Evolutionary conservation across 2,329 filamentous ascomycete genomes (phyloP).

Genomic region (Pseudophaeomoniella oleicola): DNA sequence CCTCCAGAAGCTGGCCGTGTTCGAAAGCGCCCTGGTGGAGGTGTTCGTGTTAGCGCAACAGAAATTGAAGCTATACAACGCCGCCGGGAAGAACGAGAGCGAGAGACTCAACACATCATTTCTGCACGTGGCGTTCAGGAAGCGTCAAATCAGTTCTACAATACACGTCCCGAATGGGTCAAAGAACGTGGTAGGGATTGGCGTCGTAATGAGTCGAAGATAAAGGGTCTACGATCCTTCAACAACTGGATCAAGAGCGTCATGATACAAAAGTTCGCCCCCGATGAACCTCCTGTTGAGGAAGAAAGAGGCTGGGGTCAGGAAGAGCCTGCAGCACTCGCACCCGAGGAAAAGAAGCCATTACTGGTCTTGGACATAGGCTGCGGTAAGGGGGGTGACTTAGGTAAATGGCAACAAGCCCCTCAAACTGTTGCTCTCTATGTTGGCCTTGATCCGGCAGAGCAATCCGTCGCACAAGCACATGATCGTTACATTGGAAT

Average conservation of each 20-base stretch:
- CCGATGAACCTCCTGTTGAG: slow-evolving; percentile 47
- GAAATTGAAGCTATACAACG: slow-evolving; percentile 13
- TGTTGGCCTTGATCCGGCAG: slow-evolving; percentile 84
- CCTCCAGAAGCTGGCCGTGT: slow-evolving; percentile 24
- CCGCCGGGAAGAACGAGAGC: slow-evolving; percentile 22
- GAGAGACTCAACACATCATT: slow-evolving; percentile 20
- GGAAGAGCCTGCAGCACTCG: slow-evolving; percentile 15
- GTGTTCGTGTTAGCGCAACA: slow-evolving; percentile 28
- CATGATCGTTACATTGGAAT: slow-evolving; percentile 68
- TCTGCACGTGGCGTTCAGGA: slow-evolving; percentile 55
- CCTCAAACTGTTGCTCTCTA: slow-evolving; percentile 87
- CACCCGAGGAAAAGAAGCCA: slow-evolving; percentile 30
- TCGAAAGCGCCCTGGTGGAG: slow-evolving; percentile 31
- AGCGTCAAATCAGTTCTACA: slow-evolving; percentile 87
- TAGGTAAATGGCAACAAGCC: slow-evolving; percentile 91
- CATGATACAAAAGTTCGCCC: slow-evolving; percentile 91
- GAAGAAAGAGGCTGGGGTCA: slow-evolving; percentile 31
- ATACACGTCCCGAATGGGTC: slow-evolving; percentile 83
- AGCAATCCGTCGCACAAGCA: slow-evolving; percentile 83
- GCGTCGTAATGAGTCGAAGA: slow-evolving; percentile 84
- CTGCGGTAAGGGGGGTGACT: slow-evolving; percentile 89
- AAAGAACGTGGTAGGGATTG: slow-evolving; percentile 85
- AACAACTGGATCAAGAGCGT: slow-evolving; percentile 99
- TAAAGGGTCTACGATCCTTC: slow-evolving; percentile 85
- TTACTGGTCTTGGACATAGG: slow-evolving; percentile 84